Percentiles rank a stretch among this genome's conserved stretches.
Conservation (phyloP, 139 green algal species). For the Picochlorum costavermella region DNA sequence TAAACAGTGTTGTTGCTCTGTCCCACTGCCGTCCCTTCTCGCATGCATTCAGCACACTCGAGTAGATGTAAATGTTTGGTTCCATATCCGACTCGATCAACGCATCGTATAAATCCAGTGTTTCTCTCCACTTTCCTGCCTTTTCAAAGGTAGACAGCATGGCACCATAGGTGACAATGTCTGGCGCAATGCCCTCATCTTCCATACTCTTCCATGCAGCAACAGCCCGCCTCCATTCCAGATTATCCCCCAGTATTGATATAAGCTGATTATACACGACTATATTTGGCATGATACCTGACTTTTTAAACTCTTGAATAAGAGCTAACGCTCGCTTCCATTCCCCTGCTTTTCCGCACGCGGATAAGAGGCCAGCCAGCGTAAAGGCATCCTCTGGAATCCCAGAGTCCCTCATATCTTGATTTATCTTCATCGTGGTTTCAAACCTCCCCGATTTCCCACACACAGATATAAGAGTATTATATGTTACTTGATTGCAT, state of each 20-base stretch:
- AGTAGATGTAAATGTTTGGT: constrained; percentile 39
- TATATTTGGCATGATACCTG: constrained; percentile 40
- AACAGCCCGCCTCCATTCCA: constrained; percentile 54
- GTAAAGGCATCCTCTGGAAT: constrained; percentile 68
- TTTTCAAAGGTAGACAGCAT: constrained; percentile 56
- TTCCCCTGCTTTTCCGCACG: constrained; percentile 13
- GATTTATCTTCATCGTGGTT: constrained; percentile 41
- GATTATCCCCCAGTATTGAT: constrained; percentile 16
- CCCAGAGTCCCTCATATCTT: constrained; percentile 53
- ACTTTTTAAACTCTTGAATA: constrained; percentile 3
- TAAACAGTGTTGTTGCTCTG: constrained; percentile 32
- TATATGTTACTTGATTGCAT: constrained; percentile 73
- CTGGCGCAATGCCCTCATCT: constrained; percentile 41
- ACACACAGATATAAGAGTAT: constrained; percentile 68
- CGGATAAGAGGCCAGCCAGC: constrained; percentile 68
- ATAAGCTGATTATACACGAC: constrained; percentile 35
- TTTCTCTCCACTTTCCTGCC: constrained; percentile 24
- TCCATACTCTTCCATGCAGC: constrained; percentile 21
- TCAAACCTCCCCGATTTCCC: constrained; percentile 48
- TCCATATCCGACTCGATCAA: constrained; percentile 10
- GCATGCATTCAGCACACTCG: constrained; percentile 37
- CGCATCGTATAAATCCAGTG: constrained; percentile 24
- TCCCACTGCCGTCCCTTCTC: constrained; percentile 39
- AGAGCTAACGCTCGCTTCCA: constrained; percentile 17
- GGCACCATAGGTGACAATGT: constrained; percentile 65